phyloP scores from a whole-genome alignment of 2,329 filamentous ascomycete species.

The Colletotrichum sp. region DNA sequence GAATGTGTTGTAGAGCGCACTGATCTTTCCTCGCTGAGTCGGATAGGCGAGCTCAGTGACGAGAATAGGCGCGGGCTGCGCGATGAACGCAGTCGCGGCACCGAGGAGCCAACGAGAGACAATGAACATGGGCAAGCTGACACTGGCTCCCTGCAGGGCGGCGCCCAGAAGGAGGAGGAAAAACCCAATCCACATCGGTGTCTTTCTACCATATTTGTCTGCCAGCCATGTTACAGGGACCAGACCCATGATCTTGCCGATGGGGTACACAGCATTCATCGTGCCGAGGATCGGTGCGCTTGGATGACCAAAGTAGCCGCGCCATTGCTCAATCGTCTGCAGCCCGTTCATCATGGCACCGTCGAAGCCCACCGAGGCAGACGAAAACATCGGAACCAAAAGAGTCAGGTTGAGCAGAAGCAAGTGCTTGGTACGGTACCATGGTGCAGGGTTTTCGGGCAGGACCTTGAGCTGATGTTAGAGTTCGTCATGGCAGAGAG shows the following conservation, averaged over 20 bases:
- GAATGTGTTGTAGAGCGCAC: slow-evolving; percentile 50
- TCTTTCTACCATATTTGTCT: slow-evolving; percentile 40
- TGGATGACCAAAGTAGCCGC: slow-evolving; percentile 33
- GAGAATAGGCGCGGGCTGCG: slow-evolving; percentile 34
- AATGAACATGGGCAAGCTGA: slow-evolving; percentile 34
- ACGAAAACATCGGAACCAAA: slow-evolving; percentile 46
- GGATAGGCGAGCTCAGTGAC: slow-evolving; percentile 41
- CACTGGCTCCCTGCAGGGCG: slow-evolving; percentile 29
- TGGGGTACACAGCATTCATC: slow-evolving; percentile 19
- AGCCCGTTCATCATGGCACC: slow-evolving; percentile 36
- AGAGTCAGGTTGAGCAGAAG: slow-evolving; percentile 48
- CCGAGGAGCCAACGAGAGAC: slow-evolving; percentile 37
- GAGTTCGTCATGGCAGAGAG: background rate
- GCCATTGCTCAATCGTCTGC: slow-evolving; percentile 40
- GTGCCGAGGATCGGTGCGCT: slow-evolving; percentile 2
- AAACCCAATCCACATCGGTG: slow-evolving; percentile 33
- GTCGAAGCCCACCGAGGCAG: slow-evolving; percentile 48
- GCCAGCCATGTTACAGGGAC: slow-evolving; percentile 23
- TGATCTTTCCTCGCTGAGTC: slow-evolving; percentile 35
- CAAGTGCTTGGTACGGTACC: slow-evolving; percentile 47
- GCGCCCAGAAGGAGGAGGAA: slow-evolving; percentile 35
- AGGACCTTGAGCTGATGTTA: slow-evolving; percentile 32
- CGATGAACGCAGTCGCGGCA: slow-evolving; percentile 33
- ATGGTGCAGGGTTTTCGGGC: slow-evolving; percentile 42
- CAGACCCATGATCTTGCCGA: slow-evolving; percentile 17